These are phyloP conservation scores for Moricandia moricandioides DNA, from an alignment of 345 rosid species.

Conservation along the genomic window DNA sequence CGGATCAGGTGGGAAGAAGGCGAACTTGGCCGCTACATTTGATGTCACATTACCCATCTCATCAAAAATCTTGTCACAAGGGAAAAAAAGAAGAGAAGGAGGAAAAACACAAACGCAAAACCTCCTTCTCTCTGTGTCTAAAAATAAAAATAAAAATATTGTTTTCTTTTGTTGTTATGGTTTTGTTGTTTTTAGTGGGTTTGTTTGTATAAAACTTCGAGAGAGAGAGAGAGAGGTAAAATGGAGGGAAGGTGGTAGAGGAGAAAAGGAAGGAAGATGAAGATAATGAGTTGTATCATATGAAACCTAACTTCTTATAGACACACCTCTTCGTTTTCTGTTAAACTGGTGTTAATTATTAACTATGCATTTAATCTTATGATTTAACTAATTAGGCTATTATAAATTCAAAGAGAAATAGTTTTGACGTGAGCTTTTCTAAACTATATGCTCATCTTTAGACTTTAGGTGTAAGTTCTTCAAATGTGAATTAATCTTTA, in stretches of 20 bases:
- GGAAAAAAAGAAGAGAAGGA: neutral
- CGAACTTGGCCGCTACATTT: slow-evolving; percentile 93
- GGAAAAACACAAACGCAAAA: slow-evolving; percentile 21
- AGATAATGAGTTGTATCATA: slow-evolving; percentile 28
- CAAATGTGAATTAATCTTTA: neutral
- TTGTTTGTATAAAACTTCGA: slow-evolving; percentile 20
- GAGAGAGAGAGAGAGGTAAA: neutral
- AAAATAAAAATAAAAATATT: slow-evolving; percentile 11
- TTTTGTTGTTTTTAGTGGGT: slow-evolving; percentile 16
- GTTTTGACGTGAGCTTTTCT: neutral
- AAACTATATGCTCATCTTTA: neutral
- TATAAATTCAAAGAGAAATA: neutral
- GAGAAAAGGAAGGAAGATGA: slow-evolving; percentile 21
- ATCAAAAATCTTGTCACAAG: neutral
- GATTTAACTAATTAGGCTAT: slow-evolving; percentile 2
- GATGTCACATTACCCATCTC: slow-evolving; percentile 95
- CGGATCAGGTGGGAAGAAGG: slow-evolving; percentile 96
- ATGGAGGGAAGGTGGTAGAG: slow-evolving; percentile 22
- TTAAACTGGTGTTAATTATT: neutral
- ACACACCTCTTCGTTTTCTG: neutral
- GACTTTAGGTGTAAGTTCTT: neutral
- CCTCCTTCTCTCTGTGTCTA: slow-evolving; percentile 6
- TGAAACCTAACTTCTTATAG: slow-evolving; percentile 13
- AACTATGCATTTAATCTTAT: slow-evolving; percentile 5
- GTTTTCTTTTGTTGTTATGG: neutral